phyloP scores from a whole-genome alignment of 306 rosid genomes.

The Lathyrus aphaca region DNA sequence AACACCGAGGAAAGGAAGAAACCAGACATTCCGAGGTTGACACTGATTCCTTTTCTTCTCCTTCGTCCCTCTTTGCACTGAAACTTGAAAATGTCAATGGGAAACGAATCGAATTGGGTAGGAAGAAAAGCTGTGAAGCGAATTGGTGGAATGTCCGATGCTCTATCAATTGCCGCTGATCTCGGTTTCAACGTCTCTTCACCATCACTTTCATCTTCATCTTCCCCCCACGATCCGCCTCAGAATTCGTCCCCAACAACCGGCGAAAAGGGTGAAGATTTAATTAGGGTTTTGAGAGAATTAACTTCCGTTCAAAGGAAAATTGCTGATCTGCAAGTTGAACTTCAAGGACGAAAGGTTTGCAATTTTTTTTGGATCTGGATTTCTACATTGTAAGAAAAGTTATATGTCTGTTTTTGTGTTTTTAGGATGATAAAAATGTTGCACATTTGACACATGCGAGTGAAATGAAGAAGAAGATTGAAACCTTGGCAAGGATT shows the following conservation, averaged over 20 bases:
- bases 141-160: conserved; percentile 92
- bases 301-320: conserved; percentile 84
- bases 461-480: conserved; percentile 94
- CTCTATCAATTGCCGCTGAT: conserved; percentile 92
- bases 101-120: conserved; percentile 76
- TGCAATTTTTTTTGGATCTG: conserved; percentile 27
- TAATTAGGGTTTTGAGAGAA: conserved; percentile 83
- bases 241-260: conserved; percentile 55
- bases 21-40: background rate
- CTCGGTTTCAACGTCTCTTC: conserved; percentile 79
- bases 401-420: background rate
- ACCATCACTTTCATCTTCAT: conserved; percentile 25
- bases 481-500: conserved; percentile 78
- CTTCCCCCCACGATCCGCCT: conserved; percentile 48
- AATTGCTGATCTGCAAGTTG: conserved; percentile 94
- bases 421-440: conserved; percentile 82
- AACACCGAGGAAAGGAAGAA: background rate
- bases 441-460: conserved; percentile 94
- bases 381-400: background rate
- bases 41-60: background rate
- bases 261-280: conserved; percentile 83
- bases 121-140: conserved; percentile 90
- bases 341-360: conserved; percentile 97
- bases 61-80: background rate
- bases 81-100: conserved; percentile 64